A percentile compares a stretch with the other conserved stretches of the same genome.
phyloP scores from a whole-genome alignment of 2,329 filamentous ascomycete species.

The Biscogniauxia mediterranea region DNA sequence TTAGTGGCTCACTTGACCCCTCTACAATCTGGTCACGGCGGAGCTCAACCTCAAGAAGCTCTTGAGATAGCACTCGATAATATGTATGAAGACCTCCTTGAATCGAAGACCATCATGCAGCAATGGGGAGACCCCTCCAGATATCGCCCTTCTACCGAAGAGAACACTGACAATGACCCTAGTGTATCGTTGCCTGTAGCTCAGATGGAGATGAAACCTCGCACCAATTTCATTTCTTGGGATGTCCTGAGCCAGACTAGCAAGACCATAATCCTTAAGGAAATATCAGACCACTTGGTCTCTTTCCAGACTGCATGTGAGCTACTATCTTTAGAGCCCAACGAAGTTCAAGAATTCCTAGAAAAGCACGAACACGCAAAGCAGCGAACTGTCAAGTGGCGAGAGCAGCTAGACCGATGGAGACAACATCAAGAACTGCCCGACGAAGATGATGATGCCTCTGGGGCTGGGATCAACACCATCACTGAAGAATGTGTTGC shows the following conservation, averaged over 20 bases:
- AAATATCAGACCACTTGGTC: not conserved
- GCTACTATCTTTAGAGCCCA: not conserved
- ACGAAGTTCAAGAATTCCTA: conserved; percentile 1
- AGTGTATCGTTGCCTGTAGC: no score
- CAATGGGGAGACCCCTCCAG: no score
- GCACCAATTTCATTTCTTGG: not conserved
- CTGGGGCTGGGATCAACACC: not conserved
- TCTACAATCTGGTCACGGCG: no score
- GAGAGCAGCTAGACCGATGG: not conserved
- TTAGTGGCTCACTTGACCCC: no score
- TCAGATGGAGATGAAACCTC: no score
- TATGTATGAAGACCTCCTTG: no score
- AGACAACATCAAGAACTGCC: not conserved
- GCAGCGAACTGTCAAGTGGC: not conserved
- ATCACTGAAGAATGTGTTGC: not conserved
- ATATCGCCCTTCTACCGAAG: no score
- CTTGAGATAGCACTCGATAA: no score
- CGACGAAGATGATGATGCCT: not conserved
- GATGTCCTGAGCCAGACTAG: not conserved
- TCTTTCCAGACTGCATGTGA: conserved; percentile 5
- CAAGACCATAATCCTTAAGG: not conserved
- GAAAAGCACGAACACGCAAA: not conserved
- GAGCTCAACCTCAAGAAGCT: no score
- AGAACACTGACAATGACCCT: not conserved
- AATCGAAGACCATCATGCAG: no score